These are phyloP conservation scores for Aphanocladium album DNA, from an alignment of 2,329 filamentous ascomycete genomes.

Conservation along the genomic window DNA sequence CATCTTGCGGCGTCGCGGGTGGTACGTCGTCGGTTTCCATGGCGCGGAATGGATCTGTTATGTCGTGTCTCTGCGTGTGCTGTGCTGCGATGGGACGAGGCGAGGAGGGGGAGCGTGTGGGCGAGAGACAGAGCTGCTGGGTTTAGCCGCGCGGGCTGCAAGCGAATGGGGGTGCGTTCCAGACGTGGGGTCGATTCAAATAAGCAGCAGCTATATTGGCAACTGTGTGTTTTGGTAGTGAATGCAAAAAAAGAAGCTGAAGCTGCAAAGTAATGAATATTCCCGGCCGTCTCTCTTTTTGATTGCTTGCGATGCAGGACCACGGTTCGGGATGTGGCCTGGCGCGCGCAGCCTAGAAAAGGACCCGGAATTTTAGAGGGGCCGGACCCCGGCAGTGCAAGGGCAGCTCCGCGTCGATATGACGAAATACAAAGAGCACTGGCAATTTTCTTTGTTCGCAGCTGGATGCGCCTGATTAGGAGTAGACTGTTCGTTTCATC, in stretches of 20 bases:
- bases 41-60: background rate
- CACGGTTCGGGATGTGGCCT: conserved; percentile 16
- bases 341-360: conserved; percentile 9
- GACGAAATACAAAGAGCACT: background rate
- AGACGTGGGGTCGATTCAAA: background rate
- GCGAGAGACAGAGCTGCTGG: background rate
- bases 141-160: conserved; percentile 9
- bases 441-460: background rate
- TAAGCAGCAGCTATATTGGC: conserved; percentile 3
- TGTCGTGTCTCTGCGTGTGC: background rate
- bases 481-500: too few species aligned
- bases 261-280: conserved; percentile 10
- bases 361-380: conserved; percentile 28
- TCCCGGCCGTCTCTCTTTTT: background rate
- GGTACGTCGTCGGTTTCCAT: conserved; percentile 12
- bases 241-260: background rate
- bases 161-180: background rate
- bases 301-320: conserved; percentile 13
- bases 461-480: too few species aligned
- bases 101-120: background rate
- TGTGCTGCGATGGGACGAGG: background rate
- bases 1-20: conserved; percentile 26
- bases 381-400: conserved; percentile 16
- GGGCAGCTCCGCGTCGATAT: background rate
- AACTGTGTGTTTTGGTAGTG: background rate